A percentile compares a stretch with the other conserved stretches of the same genome.
These are phyloP conservation scores for Ceratonia siliqua DNA, from an alignment of 306 rosid species.

Conservation along the genomic window DNA sequence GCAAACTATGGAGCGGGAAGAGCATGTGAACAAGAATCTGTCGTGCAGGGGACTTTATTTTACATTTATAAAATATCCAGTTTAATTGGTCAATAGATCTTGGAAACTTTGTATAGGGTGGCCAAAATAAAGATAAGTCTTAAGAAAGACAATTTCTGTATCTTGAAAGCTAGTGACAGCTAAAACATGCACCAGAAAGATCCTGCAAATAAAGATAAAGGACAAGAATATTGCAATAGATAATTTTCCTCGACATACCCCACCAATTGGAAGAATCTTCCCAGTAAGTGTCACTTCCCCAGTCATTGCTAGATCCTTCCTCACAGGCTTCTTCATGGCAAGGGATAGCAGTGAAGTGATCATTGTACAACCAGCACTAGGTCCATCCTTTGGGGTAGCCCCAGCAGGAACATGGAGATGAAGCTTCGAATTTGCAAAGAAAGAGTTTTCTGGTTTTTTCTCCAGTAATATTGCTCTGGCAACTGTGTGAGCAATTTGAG, in stretches of 20 bases:
- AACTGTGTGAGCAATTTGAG: conserved; percentile 91
- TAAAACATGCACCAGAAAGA: background rate
- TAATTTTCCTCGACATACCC: conserved; percentile 57
- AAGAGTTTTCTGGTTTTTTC: conserved; percentile 61
- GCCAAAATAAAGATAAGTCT: background rate
- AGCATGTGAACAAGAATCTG: too few relatives aligned
- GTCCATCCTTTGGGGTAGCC: conserved; percentile 97
- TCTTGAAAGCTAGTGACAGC: conserved; percentile 1
- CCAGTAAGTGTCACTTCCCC: conserved; percentile 96
- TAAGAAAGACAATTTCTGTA: background rate
- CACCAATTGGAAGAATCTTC: conserved; percentile 95
- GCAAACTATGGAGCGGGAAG: too few relatives aligned
- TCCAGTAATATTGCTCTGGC: conserved; percentile 64
- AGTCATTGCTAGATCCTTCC: conserved; percentile 90
- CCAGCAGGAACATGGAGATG: conserved; percentile 98
- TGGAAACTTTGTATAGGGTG: too few relatives aligned
- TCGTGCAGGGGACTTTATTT: too few relatives aligned
- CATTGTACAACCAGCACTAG: conserved; percentile 99
- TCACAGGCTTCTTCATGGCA: conserved; percentile 87
- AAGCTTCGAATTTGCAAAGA: conserved; percentile 73
- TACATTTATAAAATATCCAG: too few relatives aligned
- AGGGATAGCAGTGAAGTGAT: conserved; percentile 82
- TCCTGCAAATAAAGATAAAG: conserved; percentile 5
- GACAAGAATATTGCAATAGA: conserved; percentile 15
- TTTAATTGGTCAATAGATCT: too few relatives aligned